Base-by-base conservation (phyloP, 1,139 yeast species). In the Kodamaea sp. region DNA sequence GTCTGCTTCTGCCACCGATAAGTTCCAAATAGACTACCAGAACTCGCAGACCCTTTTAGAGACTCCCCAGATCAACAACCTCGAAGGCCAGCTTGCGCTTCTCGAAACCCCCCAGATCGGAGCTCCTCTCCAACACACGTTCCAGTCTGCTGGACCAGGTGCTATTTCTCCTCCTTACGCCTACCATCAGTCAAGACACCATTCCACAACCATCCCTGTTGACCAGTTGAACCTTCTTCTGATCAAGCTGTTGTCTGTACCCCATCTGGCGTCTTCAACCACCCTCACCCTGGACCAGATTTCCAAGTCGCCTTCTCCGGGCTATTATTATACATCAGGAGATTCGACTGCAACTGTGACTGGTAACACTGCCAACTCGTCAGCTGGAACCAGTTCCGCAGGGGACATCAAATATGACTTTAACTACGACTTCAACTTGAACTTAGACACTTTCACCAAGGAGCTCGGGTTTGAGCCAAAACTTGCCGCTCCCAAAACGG, bases 151-250 rank as follows among this genome's bases (percentile, higher is more conserved):
- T 22, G n/a, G 22, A 18, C 22, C 28, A 21, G 12, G 22, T 24
- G 6, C 21, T 29, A 22, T 31, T n/a, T 31, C 41, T 15, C 43
- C 43, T 3, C 35, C 31, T 11, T 28, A 33, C 37, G 26, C 30
- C 29, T 28, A 29, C 30, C 30, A 35, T 31, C 34, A 27, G 10
- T 13, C 15, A 23, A 31, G 41, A 15, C 41, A 37, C 29, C 34
- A 41, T 34, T 42, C 43, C 28, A 37, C 43, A 13, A 26, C 46
- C 7, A 36, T 44, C 9, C 48, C 48, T 1, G 43, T 44, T 12
- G 48, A 44, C 26, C 45, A 42, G 31, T 37, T 44, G 37, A 41
- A 40, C 24, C 31, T 42, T 15, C 40, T 44, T n/a, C 35, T 45
- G 6, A 33, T 44, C 14, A 31, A 31, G 24, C 10, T 33, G 14